Conservation (phyloP, 345 rosid species). For the Eutrema yunnanense region DNA sequence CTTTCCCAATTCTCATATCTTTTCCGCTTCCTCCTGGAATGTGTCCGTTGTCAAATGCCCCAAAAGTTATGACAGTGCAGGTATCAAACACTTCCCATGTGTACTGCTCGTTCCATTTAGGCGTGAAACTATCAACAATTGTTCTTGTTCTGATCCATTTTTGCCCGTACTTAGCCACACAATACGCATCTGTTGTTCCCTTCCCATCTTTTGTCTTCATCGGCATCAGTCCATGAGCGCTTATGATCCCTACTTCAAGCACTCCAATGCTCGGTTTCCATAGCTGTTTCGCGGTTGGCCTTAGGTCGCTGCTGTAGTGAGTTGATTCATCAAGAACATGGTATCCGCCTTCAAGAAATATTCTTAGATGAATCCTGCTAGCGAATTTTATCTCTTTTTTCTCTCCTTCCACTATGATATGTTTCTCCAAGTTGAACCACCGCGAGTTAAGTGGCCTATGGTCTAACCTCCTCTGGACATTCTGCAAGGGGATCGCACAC, state of each 20-base stretch:
- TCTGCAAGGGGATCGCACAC: conserved; percentile 51
- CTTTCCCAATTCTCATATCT: conserved; percentile 85
- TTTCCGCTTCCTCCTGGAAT: conserved; percentile 50
- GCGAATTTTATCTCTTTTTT: conserved; percentile 77
- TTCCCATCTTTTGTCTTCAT: conserved; percentile 84
- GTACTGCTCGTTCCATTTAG: conserved; percentile 97
- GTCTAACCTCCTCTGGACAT: conserved; percentile 75
- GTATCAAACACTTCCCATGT: conserved; percentile 98
- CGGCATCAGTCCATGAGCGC: conserved; percentile 81
- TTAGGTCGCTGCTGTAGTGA: conserved; percentile 86
- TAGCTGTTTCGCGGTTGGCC: conserved; percentile 90
- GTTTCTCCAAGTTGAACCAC: conserved; percentile 90
- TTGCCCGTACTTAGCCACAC: conserved; percentile 97
- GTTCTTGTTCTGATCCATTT: conserved; percentile 97
- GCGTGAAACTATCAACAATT: conserved; percentile 69
- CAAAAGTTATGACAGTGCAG: conserved; percentile 90
- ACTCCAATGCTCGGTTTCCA: conserved; percentile 78
- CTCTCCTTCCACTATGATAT: conserved; percentile 64
- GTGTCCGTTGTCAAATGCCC: conserved; percentile 87
- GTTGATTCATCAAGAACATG: conserved; percentile 99
- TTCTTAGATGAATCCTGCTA: conserved; percentile 77
- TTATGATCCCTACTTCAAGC: conserved; percentile 46
- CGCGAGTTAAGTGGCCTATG: conserved; percentile 60
- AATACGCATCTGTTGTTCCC: conserved; percentile 92
- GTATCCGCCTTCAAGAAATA: conserved; percentile 91